phyloP scores from a whole-genome alignment of 108 stramenopile genomes.

The Tribonema minus region DNA sequence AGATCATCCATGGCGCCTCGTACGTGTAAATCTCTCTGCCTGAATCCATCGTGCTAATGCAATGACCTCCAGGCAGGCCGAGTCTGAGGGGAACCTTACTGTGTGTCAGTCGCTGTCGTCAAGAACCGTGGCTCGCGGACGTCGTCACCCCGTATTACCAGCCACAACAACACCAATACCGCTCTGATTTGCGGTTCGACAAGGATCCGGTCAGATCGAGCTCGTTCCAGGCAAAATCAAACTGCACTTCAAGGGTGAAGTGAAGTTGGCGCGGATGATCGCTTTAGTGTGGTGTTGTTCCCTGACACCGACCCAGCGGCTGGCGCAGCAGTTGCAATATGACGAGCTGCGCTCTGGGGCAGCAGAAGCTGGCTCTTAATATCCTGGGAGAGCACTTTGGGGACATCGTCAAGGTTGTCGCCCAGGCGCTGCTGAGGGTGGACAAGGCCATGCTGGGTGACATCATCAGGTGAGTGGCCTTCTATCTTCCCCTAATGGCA shows the following conservation, averaged over 20 bases:
- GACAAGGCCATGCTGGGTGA: background rate
- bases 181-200: background rate
- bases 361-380: background rate
- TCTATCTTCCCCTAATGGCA: too few species aligned
- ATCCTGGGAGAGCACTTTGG: background rate
- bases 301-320: background rate
- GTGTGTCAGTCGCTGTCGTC: too few species aligned
- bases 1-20: constrained; percentile 92
- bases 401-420: background rate
- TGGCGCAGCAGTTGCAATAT: background rate
- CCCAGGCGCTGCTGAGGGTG: background rate
- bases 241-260: too few species aligned
- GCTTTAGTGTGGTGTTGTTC: too few species aligned
- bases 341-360: background rate
- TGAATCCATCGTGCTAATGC: too few species aligned
- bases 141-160: too few species aligned
- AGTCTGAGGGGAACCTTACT: too few species aligned
- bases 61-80: too few species aligned
- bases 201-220: background rate
- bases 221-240: background rate
- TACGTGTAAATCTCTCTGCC: constrained; percentile 90
- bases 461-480: too few species aligned
- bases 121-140: too few species aligned
- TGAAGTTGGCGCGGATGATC: too few species aligned
- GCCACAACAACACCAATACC: too few species aligned